Conservation (phyloP, 805 yeast species). For the Dipodascopsis uninucleata region DNA sequence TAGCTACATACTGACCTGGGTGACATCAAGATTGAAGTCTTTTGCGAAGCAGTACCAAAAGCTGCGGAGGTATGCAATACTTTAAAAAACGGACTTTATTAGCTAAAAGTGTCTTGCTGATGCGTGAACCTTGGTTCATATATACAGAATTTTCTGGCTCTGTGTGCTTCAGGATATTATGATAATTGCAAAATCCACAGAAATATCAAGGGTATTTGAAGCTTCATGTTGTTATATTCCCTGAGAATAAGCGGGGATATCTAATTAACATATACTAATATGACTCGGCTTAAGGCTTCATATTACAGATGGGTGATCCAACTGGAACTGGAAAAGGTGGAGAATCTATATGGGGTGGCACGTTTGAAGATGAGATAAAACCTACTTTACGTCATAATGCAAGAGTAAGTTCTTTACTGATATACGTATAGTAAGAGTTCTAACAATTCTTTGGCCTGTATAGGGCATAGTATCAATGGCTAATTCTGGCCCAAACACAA, state of each 20-base stretch:
- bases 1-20: conserved; percentile 42
- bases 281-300: conserved; percentile 42
- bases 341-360: conserved; percentile 34
- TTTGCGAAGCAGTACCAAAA: conserved; percentile 41
- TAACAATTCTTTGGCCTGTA: not conserved
- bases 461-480: conserved; percentile 48
- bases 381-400: conserved; percentile 28
- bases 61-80: conserved; percentile 38
- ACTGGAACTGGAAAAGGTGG: conserved; percentile 36
- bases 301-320: conserved; percentile 48
- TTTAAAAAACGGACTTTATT: no score
- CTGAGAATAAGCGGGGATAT: conserved; percentile 10
- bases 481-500: conserved; percentile 53
- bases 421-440: no score
- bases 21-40: conserved; percentile 41
- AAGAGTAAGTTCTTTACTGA: conserved; percentile 14
- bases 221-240: conserved; percentile 31
- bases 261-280: not conserved
- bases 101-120: no score
- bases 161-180: conserved; percentile 45
- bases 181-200: conserved; percentile 35
- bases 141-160: conserved; percentile 43
- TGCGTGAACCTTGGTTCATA: not conserved
- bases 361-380: conserved; percentile 32
- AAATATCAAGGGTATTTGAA: conserved; percentile 43